Conservation (phyloP, 345 rosid genomes). For the Bretschneidera sinensis region DNA sequence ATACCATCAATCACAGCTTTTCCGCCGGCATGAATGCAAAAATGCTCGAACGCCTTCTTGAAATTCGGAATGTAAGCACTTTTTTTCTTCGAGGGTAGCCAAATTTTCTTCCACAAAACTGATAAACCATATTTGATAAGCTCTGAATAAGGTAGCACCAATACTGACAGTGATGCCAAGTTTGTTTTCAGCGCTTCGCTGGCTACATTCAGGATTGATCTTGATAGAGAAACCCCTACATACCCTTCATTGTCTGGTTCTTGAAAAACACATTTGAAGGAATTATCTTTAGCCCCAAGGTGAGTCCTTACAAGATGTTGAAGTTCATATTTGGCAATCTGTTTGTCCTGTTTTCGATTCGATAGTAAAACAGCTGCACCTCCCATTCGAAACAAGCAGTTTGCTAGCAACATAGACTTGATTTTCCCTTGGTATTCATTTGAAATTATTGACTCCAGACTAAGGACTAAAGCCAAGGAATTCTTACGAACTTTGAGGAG, state of each 20-base stretch:
- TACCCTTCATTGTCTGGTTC: conserved; percentile 29
- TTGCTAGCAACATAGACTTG: conserved; percentile 72
- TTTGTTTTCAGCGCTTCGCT: conserved; percentile 42
- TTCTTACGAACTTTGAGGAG: conserved; percentile 42
- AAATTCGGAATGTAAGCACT: conserved; percentile 19
- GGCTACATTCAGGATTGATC: conserved; percentile 23
- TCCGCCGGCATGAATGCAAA: no score
- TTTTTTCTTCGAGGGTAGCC: conserved; percentile 17
- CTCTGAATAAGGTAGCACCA: conserved; percentile 44
- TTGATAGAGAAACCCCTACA: conserved; percentile 27
- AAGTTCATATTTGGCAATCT: conserved; percentile 42
- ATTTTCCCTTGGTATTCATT: conserved; percentile 71
- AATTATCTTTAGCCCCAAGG: conserved; percentile 49
- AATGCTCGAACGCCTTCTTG: conserved; percentile 27
- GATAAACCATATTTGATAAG: conserved; percentile 16
- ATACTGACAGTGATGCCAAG: conserved; percentile 46
- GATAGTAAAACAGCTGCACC: conserved; percentile 71
- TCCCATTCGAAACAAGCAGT: conserved; percentile 64
- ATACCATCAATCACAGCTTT: conserved; percentile 78
- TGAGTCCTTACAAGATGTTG: conserved; percentile 45
- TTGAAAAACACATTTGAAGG: conserved; percentile 50
- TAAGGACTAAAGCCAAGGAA: conserved; percentile 53
- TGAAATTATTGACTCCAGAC: conserved; percentile 62
- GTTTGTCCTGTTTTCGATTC: conserved; percentile 38
- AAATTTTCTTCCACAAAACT: conserved; percentile 20